Evolutionary conservation across 768 basidiomycete species (phyloP).

Genomic region (Punctularia strigosozonata): DNA sequence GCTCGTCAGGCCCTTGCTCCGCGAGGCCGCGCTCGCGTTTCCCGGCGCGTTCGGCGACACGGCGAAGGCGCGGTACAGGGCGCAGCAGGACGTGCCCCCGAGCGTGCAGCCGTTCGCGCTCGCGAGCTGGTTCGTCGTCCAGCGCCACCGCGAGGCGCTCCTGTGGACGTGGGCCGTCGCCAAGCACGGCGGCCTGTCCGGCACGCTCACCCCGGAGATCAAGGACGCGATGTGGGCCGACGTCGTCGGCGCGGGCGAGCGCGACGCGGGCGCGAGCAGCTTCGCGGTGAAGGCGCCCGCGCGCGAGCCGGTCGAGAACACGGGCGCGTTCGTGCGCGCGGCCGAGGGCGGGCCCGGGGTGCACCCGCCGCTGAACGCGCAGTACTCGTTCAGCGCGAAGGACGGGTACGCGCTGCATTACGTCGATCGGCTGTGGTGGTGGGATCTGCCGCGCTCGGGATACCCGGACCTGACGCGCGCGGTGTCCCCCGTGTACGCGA

Average conservation of each 20-base stretch:
- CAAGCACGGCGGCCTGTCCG: conserved; percentile 15
- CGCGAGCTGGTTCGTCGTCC: conserved; percentile 19
- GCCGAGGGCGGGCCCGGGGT: conserved; percentile 8
- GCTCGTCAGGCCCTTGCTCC: conserved; percentile 20
- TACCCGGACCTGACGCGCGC: too few relatives aligned
- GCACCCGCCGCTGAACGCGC: too few relatives aligned
- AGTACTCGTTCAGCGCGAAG: conserved; percentile 4
- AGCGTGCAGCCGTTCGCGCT: conserved; percentile 22
- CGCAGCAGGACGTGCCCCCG: conserved; percentile 12
- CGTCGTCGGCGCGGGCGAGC: conserved; percentile 15
- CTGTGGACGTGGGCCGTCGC: conserved; percentile 26
- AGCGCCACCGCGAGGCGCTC: conserved; percentile 24
- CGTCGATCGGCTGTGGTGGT: too few relatives aligned
- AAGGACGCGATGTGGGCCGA: conserved; percentile 18
- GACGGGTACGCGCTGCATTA: conserved; percentile 24
- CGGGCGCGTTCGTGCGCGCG: background rate
- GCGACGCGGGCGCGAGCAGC: conserved; percentile 4
- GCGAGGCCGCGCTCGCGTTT: conserved; percentile 22
- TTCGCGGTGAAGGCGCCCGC: too few relatives aligned
- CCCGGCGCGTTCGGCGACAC: conserved; percentile 17
- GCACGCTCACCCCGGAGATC: too few relatives aligned
- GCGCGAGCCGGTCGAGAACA: background rate
- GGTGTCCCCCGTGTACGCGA: background rate
- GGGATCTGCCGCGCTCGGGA: too few relatives aligned
- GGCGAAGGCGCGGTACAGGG: conserved; percentile 22